Evolutionary conservation across 129 eudicot genomes (phyloP).

Genomic region (Artemisia argyi): DNA sequence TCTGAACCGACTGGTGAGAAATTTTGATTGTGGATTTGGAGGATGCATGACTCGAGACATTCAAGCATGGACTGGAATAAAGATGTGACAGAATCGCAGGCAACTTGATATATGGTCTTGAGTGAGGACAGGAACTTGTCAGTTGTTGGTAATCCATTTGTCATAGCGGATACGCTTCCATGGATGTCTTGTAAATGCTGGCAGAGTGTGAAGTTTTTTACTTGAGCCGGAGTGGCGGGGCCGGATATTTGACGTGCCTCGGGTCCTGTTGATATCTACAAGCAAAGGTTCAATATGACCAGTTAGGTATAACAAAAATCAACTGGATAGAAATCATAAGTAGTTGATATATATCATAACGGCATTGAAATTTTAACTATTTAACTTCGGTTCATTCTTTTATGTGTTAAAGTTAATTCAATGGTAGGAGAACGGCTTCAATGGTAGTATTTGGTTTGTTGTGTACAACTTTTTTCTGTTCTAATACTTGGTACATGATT

Average conservation of each 20-base stretch:
- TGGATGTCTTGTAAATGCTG: constrained; percentile 93
- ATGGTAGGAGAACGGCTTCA: no score
- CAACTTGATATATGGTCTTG: constrained; percentile 72
- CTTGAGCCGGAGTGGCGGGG: constrained; percentile 83
- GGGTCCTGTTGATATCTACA: constrained; percentile 91
- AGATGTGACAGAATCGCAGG: constrained; percentile 80
- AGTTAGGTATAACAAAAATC: background rate
- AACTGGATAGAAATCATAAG: background rate
- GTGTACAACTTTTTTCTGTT: no score
- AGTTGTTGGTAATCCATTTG: constrained; percentile 59
- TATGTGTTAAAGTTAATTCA: background rate
- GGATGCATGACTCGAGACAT: constrained; percentile 79
- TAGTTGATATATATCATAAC: background rate
- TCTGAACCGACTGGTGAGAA: constrained; percentile 62
- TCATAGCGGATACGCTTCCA: constrained; percentile 54
- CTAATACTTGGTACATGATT: no score
- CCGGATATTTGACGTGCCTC: constrained; percentile 89
- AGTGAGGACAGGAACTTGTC: constrained; percentile 87
- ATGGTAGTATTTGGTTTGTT: no score
- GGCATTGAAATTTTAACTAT: background rate
- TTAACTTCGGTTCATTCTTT: background rate
- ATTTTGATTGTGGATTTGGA: constrained; percentile 83
- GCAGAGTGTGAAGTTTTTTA: constrained; percentile 78
- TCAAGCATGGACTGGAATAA: constrained; percentile 90
- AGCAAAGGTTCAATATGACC: background rate